A percentile compares a stretch with the other conserved stretches of the same genome.
phyloP scores from a whole-genome alignment of 257 asterid species.

The Marsdenia floribunda region DNA sequence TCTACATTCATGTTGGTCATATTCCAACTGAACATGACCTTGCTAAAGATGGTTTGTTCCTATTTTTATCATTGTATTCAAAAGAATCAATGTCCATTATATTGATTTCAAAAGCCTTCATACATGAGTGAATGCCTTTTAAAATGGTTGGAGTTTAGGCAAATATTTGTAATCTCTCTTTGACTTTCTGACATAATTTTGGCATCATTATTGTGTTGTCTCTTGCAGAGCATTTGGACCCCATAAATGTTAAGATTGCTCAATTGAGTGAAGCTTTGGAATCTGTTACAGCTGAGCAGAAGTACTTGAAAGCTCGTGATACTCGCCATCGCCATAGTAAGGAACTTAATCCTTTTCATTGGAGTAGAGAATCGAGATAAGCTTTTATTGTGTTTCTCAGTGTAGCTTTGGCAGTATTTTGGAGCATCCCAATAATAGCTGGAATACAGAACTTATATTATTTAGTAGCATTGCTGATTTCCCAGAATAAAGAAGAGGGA shows the following conservation, averaged over 20 bases:
- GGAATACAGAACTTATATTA: too few relatives aligned
- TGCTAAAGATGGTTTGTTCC: constrained; percentile 76
- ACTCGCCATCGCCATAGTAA: constrained; percentile 75
- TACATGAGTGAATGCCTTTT: not conserved
- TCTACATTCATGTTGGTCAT: constrained; percentile 81
- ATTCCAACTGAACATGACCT: constrained; percentile 70
- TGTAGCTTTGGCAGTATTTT: not conserved
- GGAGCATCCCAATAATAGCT: not conserved
- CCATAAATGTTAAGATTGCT: constrained; percentile 78
- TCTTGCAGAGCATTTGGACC: constrained; percentile 67
- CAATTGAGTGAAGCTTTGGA: constrained; percentile 79
- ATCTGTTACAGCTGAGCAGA: constrained; percentile 74
- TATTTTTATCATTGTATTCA: constrained; percentile 7
- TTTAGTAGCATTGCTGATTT: not conserved
- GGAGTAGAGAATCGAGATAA: not conserved
- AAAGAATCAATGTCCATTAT: not conserved
- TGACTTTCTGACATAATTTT: constrained; percentile 10
- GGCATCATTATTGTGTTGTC: constrained; percentile 14
- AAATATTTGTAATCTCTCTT: constrained; percentile 6
- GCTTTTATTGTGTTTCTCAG: not conserved
- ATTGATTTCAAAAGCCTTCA: not conserved
- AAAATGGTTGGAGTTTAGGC: not conserved
- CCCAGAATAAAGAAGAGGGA: too few relatives aligned
- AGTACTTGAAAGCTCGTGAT: constrained; percentile 68
- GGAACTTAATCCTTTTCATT: constrained; percentile 19